Conservation (phyloP, 2,329 filamentous ascomycete genomes). For the Xylaria sp. region DNA sequence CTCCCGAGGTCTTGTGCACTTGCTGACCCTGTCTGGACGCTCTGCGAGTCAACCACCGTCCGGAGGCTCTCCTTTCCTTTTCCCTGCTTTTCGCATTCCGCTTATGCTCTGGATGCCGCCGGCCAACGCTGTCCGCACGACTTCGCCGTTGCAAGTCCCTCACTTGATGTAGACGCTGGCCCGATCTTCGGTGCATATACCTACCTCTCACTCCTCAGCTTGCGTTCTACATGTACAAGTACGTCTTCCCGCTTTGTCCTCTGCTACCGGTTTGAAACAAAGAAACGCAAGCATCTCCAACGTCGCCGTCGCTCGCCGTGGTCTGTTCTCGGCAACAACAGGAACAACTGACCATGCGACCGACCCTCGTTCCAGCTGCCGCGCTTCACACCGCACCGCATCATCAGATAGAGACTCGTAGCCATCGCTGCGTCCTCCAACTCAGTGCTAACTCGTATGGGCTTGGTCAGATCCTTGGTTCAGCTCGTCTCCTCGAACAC, state of each 20-base stretch:
- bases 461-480: constrained; percentile 28
- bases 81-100: neutral
- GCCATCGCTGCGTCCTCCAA: constrained; percentile 23
- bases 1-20: constrained; percentile 14
- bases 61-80: constrained; percentile 5
- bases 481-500: constrained; percentile 20
- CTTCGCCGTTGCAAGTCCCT: constrained; percentile 7
- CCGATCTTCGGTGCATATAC: constrained; percentile 2
- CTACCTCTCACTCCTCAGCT: neutral
- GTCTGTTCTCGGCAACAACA: neutral
- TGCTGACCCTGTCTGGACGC: neutral
- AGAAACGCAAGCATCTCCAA: neutral
- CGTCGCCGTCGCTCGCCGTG: constrained; percentile 11
- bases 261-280: neutral
- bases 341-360: constrained; percentile 14
- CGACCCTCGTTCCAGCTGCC: constrained; percentile 14
- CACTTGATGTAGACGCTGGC: constrained; percentile 13
- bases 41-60: constrained; percentile 2
- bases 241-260: constrained; percentile 5
- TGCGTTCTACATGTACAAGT: constrained; percentile 16
- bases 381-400: neutral
- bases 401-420: constrained; percentile 6
- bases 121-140: constrained; percentile 7
- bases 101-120: constrained; percentile 11
- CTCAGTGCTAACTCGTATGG: constrained; percentile 27